Evolutionary conservation across 345 rosid genomes (phyloP).

Genomic region (Brassica incana): DNA sequence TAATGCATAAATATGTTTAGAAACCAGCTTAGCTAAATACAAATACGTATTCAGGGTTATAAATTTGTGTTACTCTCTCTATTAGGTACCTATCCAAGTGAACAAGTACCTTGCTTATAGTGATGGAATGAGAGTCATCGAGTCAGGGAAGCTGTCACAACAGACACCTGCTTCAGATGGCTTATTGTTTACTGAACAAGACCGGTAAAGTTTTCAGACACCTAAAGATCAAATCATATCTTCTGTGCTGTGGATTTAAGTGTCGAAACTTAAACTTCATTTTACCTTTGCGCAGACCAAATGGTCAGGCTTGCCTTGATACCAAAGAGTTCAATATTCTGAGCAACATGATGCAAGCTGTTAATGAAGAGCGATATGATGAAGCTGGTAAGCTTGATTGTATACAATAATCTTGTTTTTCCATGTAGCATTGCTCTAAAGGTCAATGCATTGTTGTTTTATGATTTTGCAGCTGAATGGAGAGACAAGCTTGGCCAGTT

Average conservation of each 20-base stretch:
- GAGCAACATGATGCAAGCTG: constrained; percentile 76
- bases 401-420: not conserved
- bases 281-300: constrained; percentile 60
- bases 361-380: constrained; percentile 79
- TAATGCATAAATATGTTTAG: constrained; percentile 22
- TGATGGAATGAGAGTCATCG: constrained; percentile 90
- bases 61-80: not conserved
- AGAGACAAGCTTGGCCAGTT: constrained; percentile 89
- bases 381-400: constrained; percentile 69
- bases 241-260: not conserved
- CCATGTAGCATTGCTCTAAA: not conserved
- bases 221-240: not conserved
- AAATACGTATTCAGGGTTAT: not conserved
- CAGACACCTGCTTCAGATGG: constrained; percentile 64
- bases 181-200: constrained; percentile 70
- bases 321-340: constrained; percentile 81
- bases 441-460: not conserved
- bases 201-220: constrained; percentile 50
- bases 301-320: constrained; percentile 84
- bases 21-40: not conserved
- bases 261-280: not conserved
- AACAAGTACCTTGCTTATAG: constrained; percentile 91
- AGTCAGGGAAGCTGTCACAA: constrained; percentile 61
- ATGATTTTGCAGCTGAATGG: constrained; percentile 71
- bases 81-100: constrained; percentile 95